phyloP scores from a whole-genome alignment of 2,329 filamentous ascomycete genomes.

The Lachnellula arida region DNA sequence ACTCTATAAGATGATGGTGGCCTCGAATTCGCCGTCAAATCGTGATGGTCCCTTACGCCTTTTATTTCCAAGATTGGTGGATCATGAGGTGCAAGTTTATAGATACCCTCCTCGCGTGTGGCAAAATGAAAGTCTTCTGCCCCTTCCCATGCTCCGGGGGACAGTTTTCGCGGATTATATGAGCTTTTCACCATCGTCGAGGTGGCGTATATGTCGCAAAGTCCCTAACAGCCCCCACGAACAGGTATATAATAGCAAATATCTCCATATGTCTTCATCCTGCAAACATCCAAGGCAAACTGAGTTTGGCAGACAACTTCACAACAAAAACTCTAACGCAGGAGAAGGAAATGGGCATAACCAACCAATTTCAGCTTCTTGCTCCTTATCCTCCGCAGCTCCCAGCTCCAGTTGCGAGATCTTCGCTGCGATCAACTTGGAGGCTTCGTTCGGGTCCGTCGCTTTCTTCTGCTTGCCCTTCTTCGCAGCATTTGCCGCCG shows the following conservation, averaged over 20 bases:
- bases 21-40: too few species aligned
- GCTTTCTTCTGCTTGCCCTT: constrained; percentile 83
- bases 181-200: too few species aligned
- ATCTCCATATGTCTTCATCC: neutral
- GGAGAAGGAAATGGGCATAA: constrained; percentile 27
- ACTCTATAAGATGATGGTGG: too few species aligned
- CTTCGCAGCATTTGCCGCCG: constrained; percentile 55
- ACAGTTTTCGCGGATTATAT: too few species aligned
- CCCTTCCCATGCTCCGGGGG: too few species aligned
- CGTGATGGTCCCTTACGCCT: too few species aligned
- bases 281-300: neutral
- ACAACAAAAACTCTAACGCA: constrained; percentile 3
- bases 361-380: constrained; percentile 92
- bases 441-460: constrained; percentile 81
- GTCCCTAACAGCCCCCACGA: neutral
- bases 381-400: constrained; percentile 88
- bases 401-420: constrained; percentile 95
- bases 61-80: too few species aligned
- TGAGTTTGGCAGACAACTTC: neutral
- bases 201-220: neutral
- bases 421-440: constrained; percentile 84
- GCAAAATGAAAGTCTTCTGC: too few species aligned
- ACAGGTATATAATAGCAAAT: neutral
- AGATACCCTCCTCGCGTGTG: too few species aligned
- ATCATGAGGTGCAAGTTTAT: too few species aligned